Conservation (phyloP, 2,329 filamentous ascomycete genomes). For the Scopulariopsis brevicaulis region DNA sequence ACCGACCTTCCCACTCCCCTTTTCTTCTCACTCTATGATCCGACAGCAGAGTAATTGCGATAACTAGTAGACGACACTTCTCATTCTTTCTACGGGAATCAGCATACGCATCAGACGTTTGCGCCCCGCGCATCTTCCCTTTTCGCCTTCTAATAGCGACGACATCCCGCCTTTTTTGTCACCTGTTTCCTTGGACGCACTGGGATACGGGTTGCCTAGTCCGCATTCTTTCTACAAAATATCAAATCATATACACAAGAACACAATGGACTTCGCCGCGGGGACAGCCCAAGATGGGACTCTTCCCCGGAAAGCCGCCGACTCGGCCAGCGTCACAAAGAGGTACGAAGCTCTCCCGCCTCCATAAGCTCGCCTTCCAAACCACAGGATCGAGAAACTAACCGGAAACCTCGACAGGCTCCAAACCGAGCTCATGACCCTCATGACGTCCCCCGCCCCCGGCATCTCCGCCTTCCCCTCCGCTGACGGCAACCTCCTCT, state of each 20-base stretch:
- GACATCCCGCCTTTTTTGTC: background rate
- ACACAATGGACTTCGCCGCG: constrained; percentile 19
- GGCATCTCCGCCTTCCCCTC: constrained; percentile 93
- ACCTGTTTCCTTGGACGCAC: background rate
- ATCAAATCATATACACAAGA: background rate
- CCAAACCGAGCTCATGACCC: constrained; percentile 94
- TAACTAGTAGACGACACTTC: background rate
- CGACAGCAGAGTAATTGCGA: background rate
- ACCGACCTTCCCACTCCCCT: background rate
- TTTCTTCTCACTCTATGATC: background rate
- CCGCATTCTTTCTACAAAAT: background rate
- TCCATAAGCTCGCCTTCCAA: constrained; percentile 4
- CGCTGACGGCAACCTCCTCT: constrained; percentile 77
- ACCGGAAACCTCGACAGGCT: constrained; percentile 42
- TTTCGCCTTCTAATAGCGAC: background rate
- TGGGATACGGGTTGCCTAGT: background rate
- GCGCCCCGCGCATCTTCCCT: background rate
- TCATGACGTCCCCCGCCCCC: constrained; percentile 91
- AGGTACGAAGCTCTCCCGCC: constrained; percentile 36
- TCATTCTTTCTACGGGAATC: background rate
- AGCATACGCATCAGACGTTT: background rate
- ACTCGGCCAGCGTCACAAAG: constrained; percentile 68
- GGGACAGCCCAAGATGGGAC: constrained; percentile 52
- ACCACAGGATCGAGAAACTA: background rate
- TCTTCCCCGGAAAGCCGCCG: constrained; percentile 45